Evolutionary conservation across 345 rosid species (phyloP).

Genomic region (Aquilaria yunnanensis): DNA sequence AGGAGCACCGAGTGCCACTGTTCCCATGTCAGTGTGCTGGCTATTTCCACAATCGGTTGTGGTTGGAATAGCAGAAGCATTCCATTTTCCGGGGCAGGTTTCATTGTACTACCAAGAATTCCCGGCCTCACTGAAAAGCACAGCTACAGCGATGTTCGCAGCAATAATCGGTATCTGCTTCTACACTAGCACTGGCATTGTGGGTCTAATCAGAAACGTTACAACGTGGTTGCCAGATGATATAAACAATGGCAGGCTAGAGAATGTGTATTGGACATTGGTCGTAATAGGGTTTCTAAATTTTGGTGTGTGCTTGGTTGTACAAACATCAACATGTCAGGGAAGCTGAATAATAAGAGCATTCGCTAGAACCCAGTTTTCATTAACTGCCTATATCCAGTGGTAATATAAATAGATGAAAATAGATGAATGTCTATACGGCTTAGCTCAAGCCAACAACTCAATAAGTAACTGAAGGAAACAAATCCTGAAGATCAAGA

Average conservation of each 20-base stretch:
- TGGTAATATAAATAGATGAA: neutral
- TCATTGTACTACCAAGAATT: slow-evolving; percentile 33
- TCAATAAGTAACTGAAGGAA: slow-evolving; percentile 20
- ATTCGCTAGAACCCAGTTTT: too few species aligned
- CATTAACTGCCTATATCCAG: neutral
- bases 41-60: slow-evolving; percentile 33
- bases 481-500: slow-evolving; percentile 81
- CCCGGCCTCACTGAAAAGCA: slow-evolving; percentile 20
- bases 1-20: neutral
- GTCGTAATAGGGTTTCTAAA: too few species aligned
- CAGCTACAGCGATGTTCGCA: slow-evolving; percentile 29
- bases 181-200: too few species aligned
- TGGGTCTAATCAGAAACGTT: slow-evolving; percentile 18
- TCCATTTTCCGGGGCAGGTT: slow-evolving; percentile 35
- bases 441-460: too few species aligned
- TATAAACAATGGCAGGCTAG: slow-evolving; percentile 34
- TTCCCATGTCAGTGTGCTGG: slow-evolving; percentile 31
- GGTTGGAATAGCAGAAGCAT: slow-evolving; percentile 34
- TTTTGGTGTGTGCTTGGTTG: too few species aligned
- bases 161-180: neutral
- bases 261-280: slow-evolving; percentile 28
- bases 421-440: too few species aligned
- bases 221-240: slow-evolving; percentile 33
- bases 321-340: neutral
- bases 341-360: too few species aligned